Evolutionary conservation across 306 rosid species (phyloP), one percentile per base, ranked within the genome.

Genomic region (Prunus davidiana): DNA sequence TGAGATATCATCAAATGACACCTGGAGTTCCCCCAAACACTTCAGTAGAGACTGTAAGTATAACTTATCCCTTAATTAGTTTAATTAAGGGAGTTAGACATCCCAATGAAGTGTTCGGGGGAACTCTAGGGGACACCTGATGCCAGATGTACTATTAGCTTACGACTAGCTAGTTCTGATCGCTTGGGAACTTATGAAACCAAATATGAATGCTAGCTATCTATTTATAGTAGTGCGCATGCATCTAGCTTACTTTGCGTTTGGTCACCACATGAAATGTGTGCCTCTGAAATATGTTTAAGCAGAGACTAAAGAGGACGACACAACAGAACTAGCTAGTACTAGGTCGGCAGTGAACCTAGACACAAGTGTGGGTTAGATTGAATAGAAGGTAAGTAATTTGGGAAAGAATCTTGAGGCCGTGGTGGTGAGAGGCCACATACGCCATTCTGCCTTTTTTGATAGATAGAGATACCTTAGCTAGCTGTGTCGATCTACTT

Each of bases 81-180:
- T 1, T 8, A 24, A 22, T 19, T 4, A 13, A 30, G 34, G 7
- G 20, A 34, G 2, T 34, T 6, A 19, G 34, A 11, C 10, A 27
- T 4, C 7, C 66, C 7, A 49, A 0, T 75, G 88, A 81, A 84
- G 88, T 54, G 74, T 79, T 78, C 77, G 16, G 63, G 70, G 70
- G 76, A 84, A 84, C 83, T 84, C 81, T 67, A 72, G 73, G 76
- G 65, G 76, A 81, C 73, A 71, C 32, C 54, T 77, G 54, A 60
- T 57, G 15, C 52, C 34, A 34, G 66, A 72, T 13, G 15, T 34
- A 41, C 38, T 28, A 16, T 32, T 4, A 6, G n/a, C 55, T 4
- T 51, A 32, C n/a, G 6, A 60, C 6, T 3, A 16, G 15, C 58
- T 30, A 14, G 5, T 46, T 68, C 25, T 28, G 19, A 69, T 27